phyloP scores from a whole-genome alignment of 108 stramenopile species.

The Seminavis robusta region DNA sequence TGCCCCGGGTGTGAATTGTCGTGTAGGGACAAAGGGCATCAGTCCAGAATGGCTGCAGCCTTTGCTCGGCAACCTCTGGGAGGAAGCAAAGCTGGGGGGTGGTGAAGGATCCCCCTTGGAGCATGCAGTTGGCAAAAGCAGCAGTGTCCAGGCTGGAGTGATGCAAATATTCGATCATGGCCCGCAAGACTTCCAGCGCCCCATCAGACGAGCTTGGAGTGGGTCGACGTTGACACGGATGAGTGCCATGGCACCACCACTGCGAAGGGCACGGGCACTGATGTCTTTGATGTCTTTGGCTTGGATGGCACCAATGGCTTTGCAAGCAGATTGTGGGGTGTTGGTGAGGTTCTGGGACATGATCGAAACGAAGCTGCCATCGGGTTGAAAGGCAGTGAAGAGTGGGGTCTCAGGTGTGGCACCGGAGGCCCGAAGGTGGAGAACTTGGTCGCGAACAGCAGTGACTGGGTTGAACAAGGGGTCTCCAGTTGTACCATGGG shows the following conservation, averaged over 20 bases:
- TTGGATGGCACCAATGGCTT: constrained; percentile 2
- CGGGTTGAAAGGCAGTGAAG: background rate
- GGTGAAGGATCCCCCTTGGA: constrained; percentile 16
- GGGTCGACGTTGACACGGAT: constrained; percentile 33
- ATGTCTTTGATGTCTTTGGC: constrained; percentile 26
- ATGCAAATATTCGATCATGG: constrained; percentile 50
- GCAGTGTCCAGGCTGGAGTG: constrained; percentile 27
- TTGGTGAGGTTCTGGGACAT: constrained; percentile 2
- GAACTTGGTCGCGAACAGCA: too few species aligned
- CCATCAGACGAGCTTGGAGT: constrained; percentile 38
- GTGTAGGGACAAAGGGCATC: too few species aligned
- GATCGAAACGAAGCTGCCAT: background rate
- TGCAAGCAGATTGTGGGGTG: background rate
- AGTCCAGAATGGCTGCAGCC: too few species aligned
- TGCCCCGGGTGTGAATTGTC: too few species aligned
- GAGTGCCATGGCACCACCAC: constrained; percentile 54
- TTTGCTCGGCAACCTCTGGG: too few species aligned
- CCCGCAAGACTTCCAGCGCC: constrained; percentile 48
- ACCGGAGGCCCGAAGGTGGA: background rate
- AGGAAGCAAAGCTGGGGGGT: too few species aligned
- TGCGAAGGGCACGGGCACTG: constrained; percentile 36
- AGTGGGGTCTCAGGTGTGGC: background rate
- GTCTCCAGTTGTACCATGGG: constrained; percentile 24
- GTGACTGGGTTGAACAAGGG: constrained; percentile 33
- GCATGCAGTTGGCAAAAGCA: constrained; percentile 30